A percentile compares a stretch with the other conserved stretches of the same genome.
Conservation (phyloP, 2,329 filamentous ascomycete species). For the Botryotinia convoluta region DNA sequence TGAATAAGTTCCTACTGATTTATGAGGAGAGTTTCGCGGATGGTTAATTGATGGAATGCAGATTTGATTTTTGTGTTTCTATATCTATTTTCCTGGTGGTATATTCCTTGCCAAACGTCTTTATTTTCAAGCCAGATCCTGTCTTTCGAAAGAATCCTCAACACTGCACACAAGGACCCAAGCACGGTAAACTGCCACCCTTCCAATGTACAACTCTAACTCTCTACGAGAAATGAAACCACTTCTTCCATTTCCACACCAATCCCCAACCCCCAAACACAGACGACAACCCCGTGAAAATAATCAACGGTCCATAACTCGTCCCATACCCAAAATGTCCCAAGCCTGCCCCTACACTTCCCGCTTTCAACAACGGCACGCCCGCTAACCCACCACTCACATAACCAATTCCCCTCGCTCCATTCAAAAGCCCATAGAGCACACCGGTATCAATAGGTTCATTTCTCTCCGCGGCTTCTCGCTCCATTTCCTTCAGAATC, state of each 20-base stretch:
- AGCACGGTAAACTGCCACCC: neutral
- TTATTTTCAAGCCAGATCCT: neutral
- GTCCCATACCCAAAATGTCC: neutral
- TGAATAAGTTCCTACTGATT: neutral
- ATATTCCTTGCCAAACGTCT: neutral
- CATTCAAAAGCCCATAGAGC: neutral
- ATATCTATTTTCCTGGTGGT: neutral
- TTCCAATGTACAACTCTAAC: neutral
- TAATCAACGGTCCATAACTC: neutral
- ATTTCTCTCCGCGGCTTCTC: neutral
- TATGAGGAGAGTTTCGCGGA: neutral
- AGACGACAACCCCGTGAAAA: neutral
- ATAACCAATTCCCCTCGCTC: neutral
- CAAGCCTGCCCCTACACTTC: too few relatives aligned
- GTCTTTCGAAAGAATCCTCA: accelerated
- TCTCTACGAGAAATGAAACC: neutral
- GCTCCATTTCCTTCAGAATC: neutral
- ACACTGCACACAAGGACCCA: neutral
- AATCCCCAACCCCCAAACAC: neutral
- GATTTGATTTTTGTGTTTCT: neutral
- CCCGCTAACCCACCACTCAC: neutral
- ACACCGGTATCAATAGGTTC: neutral
- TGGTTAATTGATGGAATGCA: neutral
- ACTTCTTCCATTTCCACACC: neutral
- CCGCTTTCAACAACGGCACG: neutral